Conservation (phyloP, 140 eudicot species). For the Ambrosia hybrid region DNA sequence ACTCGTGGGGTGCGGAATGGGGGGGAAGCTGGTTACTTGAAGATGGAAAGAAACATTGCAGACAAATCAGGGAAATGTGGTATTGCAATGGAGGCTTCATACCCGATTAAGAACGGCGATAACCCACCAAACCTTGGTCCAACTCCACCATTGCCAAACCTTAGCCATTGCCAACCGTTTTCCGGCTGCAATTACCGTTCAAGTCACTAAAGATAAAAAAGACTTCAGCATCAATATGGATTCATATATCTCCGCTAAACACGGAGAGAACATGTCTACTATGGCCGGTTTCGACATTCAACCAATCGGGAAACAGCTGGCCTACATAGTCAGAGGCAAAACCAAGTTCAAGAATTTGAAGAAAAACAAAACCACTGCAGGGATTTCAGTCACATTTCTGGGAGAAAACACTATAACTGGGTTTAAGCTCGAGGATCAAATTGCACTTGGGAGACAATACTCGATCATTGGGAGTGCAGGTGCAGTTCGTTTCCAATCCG, state of each 20-base stretch:
- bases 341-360: conserved; percentile 78
- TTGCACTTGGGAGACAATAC: conserved; percentile 65
- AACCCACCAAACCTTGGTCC: conserved; percentile 82
- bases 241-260: conserved; percentile 71
- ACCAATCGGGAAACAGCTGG: conserved; percentile 82
- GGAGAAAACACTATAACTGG: conserved; percentile 92
- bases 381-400: conserved; percentile 70
- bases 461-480: conserved; percentile 81
- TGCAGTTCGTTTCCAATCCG: conserved; percentile 66
- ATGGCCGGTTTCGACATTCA: conserved; percentile 93
- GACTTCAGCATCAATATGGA: conserved; percentile 85
- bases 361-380: conserved; percentile 81
- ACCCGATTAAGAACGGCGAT: conserved; percentile 53
- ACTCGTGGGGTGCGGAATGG: conserved; percentile 17
- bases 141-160: conserved; percentile 72
- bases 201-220: conserved; percentile 84
- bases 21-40: conserved; percentile 18
- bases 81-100: conserved; percentile 61
- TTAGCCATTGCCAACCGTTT: conserved; percentile 57
- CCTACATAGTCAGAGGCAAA: conserved; percentile 78
- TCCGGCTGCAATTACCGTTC: conserved; percentile 64
- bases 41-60: conserved; percentile 12
- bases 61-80: conserved; percentile 50
- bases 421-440: conserved; percentile 79
- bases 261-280: conserved; percentile 72